Evolutionary conservation across 352 stramenopile genomes (phyloP).

Genomic region (Pythium phragmitis): DNA sequence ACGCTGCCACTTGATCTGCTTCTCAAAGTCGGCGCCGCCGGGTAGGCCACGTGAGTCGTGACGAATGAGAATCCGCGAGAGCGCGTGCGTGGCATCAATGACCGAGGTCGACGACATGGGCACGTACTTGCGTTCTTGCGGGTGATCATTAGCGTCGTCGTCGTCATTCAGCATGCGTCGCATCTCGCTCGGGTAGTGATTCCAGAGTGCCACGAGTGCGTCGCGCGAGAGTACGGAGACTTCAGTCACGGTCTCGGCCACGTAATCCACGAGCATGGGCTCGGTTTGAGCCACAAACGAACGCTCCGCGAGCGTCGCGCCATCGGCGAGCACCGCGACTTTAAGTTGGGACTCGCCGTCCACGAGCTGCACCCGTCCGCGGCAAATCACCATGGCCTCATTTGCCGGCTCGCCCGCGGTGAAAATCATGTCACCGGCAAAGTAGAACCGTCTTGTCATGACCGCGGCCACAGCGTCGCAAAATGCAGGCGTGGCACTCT

Average conservation of each 20-base stretch:
- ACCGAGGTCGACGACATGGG: conserved; percentile 2
- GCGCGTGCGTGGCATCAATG: conserved; percentile 3
- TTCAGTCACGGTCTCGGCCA: conserved; percentile 22
- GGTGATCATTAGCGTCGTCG: not conserved
- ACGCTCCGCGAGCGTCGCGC: conserved; percentile 19
- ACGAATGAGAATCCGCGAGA: conserved; percentile 15
- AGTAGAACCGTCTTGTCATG: conserved; percentile 25
- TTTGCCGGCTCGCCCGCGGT: conserved; percentile 19
- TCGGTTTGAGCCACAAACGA: conserved; percentile 22
- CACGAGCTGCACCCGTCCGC: conserved; percentile 19
- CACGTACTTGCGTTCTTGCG: not conserved
- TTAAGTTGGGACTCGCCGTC: conserved; percentile 14
- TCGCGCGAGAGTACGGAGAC: conserved; percentile 19
- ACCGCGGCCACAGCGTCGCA: conserved; percentile 15
- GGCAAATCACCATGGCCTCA: conserved; percentile 29
- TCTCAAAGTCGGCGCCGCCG: conserved; percentile 6
- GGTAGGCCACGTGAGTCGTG: conserved; percentile 8
- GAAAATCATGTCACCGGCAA: conserved; percentile 25
- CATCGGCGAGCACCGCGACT: conserved; percentile 11
- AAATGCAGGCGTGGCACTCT: conserved; percentile 13
- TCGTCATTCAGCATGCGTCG: conserved; percentile 4
- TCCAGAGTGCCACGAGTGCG: conserved; percentile 16
- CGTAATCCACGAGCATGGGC: conserved; percentile 19
- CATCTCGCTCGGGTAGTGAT: conserved; percentile 23
- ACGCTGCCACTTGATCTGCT: conserved; percentile 30